phyloP scores from a whole-genome alignment of 1,284 basidiomycete species.

The Ustilago trichophora region DNA sequence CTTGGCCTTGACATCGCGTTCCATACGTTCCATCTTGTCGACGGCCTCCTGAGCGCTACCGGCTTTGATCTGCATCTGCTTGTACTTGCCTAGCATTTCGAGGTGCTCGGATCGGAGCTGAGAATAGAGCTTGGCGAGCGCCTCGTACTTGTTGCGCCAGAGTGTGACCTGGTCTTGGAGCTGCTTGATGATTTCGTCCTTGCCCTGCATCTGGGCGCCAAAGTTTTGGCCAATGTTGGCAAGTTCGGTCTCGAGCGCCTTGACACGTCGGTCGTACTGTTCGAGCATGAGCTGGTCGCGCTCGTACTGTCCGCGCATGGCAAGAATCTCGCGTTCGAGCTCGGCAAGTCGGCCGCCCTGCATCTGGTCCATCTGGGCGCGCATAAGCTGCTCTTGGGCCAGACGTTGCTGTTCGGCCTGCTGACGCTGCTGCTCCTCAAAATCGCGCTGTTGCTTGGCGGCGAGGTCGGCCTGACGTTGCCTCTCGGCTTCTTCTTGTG shows the following conservation, averaged over 20 bases:
- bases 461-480: slow-evolving; percentile 79
- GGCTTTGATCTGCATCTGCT: slow-evolving; percentile 96
- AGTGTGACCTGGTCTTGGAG: slow-evolving; percentile 95
- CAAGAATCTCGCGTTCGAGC: slow-evolving; percentile 88
- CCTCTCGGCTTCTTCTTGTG: slow-evolving; percentile 84
- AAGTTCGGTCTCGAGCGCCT: slow-evolving; percentile 93
- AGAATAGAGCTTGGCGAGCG: slow-evolving; percentile 96
- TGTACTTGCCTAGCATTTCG: slow-evolving; percentile 96
- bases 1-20: slow-evolving; percentile 96
- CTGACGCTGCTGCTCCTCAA: slow-evolving; percentile 86
- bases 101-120: slow-evolving; percentile 96
- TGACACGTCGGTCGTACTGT: slow-evolving; percentile 96
- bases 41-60: slow-evolving; percentile 99
- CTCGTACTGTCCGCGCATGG: slow-evolving; percentile 96
- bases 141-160: slow-evolving; percentile 99
- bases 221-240: slow-evolving; percentile 81
- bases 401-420: slow-evolving; percentile 87
- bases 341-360: slow-evolving; percentile 73
- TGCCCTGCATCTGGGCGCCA: slow-evolving; percentile 85
- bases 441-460: slow-evolving; percentile 84
- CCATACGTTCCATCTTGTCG: slow-evolving; percentile 99
- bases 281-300: slow-evolving; percentile 97
- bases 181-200: slow-evolving; percentile 94
- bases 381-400: slow-evolving; percentile 83
- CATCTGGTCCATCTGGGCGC: slow-evolving; percentile 78